Evolutionary conservation across 1,284 basidiomycete genomes (phyloP), one percentile per base, ranked within the genome.

Genomic region (Grifola frondosa): DNA sequence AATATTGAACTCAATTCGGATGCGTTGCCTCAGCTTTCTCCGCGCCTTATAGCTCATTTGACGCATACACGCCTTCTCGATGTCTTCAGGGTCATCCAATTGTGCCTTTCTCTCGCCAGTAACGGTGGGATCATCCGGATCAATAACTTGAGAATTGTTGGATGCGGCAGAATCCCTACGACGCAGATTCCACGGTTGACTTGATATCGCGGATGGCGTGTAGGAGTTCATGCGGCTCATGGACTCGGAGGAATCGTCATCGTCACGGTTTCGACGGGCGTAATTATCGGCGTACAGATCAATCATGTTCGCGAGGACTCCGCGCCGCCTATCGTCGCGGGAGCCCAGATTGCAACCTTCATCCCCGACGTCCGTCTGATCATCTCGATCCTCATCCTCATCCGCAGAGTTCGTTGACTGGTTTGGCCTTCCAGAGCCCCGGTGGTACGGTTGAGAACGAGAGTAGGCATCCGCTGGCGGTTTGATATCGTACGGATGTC

Each of bases 1-100:
- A 37, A 85, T 69, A 54, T 87, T 86, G 59, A 81, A 86, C 54
- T 86, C 80, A 46, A 87, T 87, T 49, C 70, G 77, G 44, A 80
- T 72, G 21, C 75, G 73, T 58, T 75, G 74, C 10, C 75, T 68
- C 50, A 82, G 74, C 59, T 86, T 86, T 47, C 81, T 69, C 17
- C 84, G 77, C 32, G 74, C 62, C 49, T 72, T 74, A 59, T 87
- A 87, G 52, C 77, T 76, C 82, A 86, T 82, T 44, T 74, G 68
- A 24, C 75, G 73, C 29, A 82, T 64, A 36, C 66, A 68, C 42
- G 75, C 75, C 46, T 73, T 77, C 59, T 81, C 79, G 9, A 81
- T 61, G 44, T 84, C 82, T 38, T 77, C 75, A 6, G 70, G 71
- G 53, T 83, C 81, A 44, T 80, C 77, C 17, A 77, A 64, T 44